Percentiles rank a stretch among this genome's conserved stretches.
These are phyloP conservation scores for Sarocladiaceae sp. DNA, from an alignment of 2,329 filamentous ascomycete species.

Conservation along the genomic window DNA sequence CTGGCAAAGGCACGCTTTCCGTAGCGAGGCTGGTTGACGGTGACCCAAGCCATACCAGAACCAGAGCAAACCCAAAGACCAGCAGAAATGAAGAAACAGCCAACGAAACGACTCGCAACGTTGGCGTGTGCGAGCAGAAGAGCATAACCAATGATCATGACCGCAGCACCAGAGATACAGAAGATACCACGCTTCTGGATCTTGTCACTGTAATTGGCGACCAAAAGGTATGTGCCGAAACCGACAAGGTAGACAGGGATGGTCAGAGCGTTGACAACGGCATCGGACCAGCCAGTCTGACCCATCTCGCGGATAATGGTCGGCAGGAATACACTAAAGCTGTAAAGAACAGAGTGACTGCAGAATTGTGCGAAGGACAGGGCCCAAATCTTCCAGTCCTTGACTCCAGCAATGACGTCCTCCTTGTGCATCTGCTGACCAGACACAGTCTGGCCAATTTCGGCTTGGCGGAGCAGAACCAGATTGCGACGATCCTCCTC, in stretches of 20 bases:
- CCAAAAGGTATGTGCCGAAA: constrained; percentile 51
- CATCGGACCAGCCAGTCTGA: background rate
- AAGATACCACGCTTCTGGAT: constrained; percentile 20
- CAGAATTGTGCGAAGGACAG: constrained; percentile 8
- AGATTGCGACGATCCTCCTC: constrained; percentile 26
- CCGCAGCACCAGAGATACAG: constrained; percentile 10
- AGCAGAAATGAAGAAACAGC: constrained; percentile 11
- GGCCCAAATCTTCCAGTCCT: constrained; percentile 64
- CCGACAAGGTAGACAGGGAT: constrained; percentile 60
- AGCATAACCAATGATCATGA: constrained; percentile 12
- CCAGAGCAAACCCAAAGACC: constrained; percentile 12
- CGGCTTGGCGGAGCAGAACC: constrained; percentile 21
- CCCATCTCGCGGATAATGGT: constrained; percentile 50
- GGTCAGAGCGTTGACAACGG: constrained; percentile 27
- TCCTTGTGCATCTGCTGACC: constrained; percentile 37
- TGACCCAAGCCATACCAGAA: constrained; percentile 13
- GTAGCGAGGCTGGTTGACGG: constrained; percentile 13
- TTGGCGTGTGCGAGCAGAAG: constrained; percentile 10
- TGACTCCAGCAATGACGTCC: constrained; percentile 58
- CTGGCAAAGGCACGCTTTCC: constrained; percentile 12
- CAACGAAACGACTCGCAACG: constrained; percentile 8
- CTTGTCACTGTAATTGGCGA: constrained; percentile 51
- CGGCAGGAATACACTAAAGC: constrained; percentile 53
- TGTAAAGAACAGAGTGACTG: constrained; percentile 9
- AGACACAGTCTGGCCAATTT: constrained; percentile 21